These are phyloP conservation scores for Pulveroboletus frians DNA, from an alignment of 768 basidiomycete species.

Conservation along the genomic window DNA sequence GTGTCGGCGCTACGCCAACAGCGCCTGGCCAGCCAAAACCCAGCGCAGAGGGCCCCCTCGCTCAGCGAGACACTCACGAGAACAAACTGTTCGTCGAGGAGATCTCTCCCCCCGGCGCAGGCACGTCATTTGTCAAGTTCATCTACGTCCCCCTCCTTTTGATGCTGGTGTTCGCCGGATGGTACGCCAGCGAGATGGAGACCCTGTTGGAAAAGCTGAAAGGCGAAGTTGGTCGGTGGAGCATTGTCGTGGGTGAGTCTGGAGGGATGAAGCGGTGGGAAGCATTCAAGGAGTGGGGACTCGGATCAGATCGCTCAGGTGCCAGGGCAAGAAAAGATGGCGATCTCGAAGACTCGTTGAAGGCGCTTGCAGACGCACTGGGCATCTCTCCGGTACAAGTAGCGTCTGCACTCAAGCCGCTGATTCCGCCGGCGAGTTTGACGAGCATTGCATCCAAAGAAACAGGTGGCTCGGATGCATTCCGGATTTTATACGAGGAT, in stretches of 20 bases:
- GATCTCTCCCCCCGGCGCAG: slow-evolving; percentile 2
- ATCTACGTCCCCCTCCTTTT: slow-evolving; percentile 45
- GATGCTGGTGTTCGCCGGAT: slow-evolving; percentile 40
- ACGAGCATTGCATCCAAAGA: slow-evolving; percentile 44
- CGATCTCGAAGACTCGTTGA: slow-evolving; percentile 51
- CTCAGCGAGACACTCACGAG: neutral
- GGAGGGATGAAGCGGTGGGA: neutral
- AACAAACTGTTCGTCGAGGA: neutral
- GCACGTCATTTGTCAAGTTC: slow-evolving; percentile 31
- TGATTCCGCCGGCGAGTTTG: slow-evolving; percentile 57
- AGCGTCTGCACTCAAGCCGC: slow-evolving; percentile 55
- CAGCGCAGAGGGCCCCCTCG: neutral
- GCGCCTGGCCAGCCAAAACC: neutral
- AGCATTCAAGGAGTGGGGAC: slow-evolving; percentile 1
- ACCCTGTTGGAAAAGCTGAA: slow-evolving; percentile 41
- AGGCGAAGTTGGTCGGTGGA: slow-evolving; percentile 60
- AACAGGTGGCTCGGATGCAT: slow-evolving; percentile 40
- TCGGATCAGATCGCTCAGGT: slow-evolving; percentile 1
- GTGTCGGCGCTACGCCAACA: neutral
- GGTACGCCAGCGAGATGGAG: slow-evolving; percentile 47
- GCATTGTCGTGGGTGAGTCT: slow-evolving; percentile 3
- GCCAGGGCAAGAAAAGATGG: slow-evolving; percentile 1
- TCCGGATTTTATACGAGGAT: slow-evolving; percentile 31
- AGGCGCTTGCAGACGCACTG: slow-evolving; percentile 54
- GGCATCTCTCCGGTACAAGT: slow-evolving; percentile 58